phyloP scores from a whole-genome alignment of 192 early-diverging fungal genomes.

The Entomortierella parvispora region DNA sequence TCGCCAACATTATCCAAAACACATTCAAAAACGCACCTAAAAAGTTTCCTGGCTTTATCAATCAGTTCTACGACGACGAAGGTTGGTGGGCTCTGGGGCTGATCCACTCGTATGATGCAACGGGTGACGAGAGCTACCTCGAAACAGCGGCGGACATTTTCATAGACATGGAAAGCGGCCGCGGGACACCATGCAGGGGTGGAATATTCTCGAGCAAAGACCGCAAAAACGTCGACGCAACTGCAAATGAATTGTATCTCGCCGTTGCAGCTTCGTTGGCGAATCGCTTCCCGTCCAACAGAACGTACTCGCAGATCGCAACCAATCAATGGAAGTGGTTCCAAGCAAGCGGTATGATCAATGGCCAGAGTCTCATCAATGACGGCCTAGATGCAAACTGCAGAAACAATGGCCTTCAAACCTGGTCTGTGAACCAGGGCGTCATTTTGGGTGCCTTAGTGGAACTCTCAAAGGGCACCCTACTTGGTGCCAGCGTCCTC shows the following conservation, averaged over 20 bases:
- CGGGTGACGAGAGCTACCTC: conserved; percentile 4
- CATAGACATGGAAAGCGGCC: background rate
- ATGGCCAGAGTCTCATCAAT: conserved; percentile 8
- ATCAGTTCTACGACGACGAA: conserved; percentile 1
- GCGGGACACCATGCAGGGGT: conserved; percentile 3
- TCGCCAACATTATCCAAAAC: conserved; percentile 10
- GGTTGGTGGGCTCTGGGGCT: conserved; percentile 8
- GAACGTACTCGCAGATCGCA: conserved; percentile 6
- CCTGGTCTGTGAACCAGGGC: conserved; percentile 7
- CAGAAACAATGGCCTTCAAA: conserved; percentile 10
- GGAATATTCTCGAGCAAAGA: conserved; percentile 8
- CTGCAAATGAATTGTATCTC: conserved; percentile 1
- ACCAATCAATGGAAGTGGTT: conserved; percentile 5
- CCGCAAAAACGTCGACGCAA: conserved; percentile 1
- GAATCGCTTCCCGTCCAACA: conserved; percentile 1
- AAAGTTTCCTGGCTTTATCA: conserved; percentile 8
- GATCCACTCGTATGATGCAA: conserved; percentile 10
- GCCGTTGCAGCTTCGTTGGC: conserved; percentile 1
- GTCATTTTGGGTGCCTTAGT: conserved; percentile 5
- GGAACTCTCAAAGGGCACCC: conserved; percentile 3
- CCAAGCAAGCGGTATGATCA: conserved; percentile 9
- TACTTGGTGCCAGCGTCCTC: background rate
- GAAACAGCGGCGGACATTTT: conserved; percentile 3
- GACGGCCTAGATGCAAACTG: conserved; percentile 5
- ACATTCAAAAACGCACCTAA: conserved; percentile 8